phyloP scores from a whole-genome alignment of 148 eudicot species.

The Chenopodium quinoa region DNA sequence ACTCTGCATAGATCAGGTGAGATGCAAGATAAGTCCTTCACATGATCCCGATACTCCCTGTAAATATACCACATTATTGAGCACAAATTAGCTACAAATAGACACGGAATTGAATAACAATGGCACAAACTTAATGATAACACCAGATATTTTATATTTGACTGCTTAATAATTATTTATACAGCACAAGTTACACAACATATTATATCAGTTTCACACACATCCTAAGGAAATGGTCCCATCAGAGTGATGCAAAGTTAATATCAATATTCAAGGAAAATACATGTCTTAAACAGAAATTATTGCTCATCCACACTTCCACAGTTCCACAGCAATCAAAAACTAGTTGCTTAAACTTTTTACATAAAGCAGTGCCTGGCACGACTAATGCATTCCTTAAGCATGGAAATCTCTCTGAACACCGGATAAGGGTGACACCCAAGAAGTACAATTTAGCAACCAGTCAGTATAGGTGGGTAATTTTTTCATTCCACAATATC shows the following conservation, averaged over 20 bases:
- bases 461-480: background rate
- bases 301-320: background rate
- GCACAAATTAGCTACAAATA: background rate
- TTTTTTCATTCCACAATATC: background rate
- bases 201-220: background rate
- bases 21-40: slow-evolving; percentile 77
- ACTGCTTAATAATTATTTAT: background rate
- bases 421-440: no score
- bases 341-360: background rate
- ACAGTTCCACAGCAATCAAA: background rate
- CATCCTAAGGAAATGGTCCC: background rate
- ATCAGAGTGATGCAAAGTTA: background rate
- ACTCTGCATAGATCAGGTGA: slow-evolving; percentile 71
- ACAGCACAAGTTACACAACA: background rate
- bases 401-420: background rate
- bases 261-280: background rate
- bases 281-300: background rate
- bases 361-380: background rate
- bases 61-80: background rate
- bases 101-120: background rate
- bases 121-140: background rate
- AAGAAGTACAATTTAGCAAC: background rate
- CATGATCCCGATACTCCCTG: slow-evolving; percentile 95
- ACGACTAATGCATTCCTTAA: background rate
- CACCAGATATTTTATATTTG: background rate